A percentile compares a stretch with the other conserved stretches of the same genome.
Conservation (phyloP, 306 rosid species). For the Malus fusca region DNA sequence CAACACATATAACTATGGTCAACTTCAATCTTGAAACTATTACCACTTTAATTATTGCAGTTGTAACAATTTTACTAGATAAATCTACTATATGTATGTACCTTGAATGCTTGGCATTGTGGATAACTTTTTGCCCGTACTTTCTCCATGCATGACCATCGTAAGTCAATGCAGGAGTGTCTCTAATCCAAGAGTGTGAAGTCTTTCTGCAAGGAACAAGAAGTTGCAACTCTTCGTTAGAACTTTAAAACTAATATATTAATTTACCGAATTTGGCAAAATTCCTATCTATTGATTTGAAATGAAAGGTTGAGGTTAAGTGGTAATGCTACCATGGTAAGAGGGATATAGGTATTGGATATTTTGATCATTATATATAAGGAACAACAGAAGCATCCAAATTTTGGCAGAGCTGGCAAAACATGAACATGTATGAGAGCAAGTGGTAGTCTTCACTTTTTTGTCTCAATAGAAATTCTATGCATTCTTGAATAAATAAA, state of each 20-base stretch:
- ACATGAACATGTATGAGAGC: background rate
- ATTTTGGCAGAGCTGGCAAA: background rate
- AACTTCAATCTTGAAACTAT: background rate
- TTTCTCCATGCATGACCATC: slow-evolving; percentile 80
- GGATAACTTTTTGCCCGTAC: slow-evolving; percentile 63
- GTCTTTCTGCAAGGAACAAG: slow-evolving; percentile 32
- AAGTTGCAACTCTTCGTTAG: background rate
- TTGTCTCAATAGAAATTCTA: background rate
- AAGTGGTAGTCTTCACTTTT: background rate
- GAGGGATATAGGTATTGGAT: background rate
- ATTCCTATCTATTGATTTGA: background rate
- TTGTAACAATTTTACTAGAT: background rate
- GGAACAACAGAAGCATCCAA: background rate
- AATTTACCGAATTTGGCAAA: background rate
- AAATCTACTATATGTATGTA: background rate
- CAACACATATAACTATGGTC: background rate
- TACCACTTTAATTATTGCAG: background rate
- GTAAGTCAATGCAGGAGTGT: slow-evolving; percentile 25
- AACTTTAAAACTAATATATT: background rate
- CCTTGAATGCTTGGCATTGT: slow-evolving; percentile 41
- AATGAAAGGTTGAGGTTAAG: background rate
- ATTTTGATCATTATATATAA: background rate
- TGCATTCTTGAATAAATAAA: background rate
- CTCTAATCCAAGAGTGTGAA: slow-evolving; percentile 30
- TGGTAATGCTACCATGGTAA: background rate